Percentiles rank a stretch among this genome's conserved stretches.
phyloP scores from a whole-genome alignment of 2,329 filamentous ascomycete species.

The Cladorrhinum sp. region DNA sequence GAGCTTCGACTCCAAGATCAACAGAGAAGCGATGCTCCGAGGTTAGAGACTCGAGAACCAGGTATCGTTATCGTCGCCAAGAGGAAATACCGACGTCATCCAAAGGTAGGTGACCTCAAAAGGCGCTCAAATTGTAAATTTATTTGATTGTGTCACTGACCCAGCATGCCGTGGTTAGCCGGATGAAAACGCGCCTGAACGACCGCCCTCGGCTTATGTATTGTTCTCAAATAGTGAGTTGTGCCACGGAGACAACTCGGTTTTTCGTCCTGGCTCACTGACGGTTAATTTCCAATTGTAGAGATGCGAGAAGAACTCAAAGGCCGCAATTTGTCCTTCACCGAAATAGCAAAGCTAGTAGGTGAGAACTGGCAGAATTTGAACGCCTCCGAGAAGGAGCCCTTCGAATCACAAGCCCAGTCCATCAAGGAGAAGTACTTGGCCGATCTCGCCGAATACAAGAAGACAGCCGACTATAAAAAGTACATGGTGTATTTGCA shows the following conservation, averaged over 20 bases:
- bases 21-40: slow-evolving; percentile 45
- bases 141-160: neutral
- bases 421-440: slow-evolving; percentile 74
- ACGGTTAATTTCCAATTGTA: slow-evolving; percentile 31
- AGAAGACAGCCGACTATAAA: slow-evolving; percentile 68
- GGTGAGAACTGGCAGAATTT: slow-evolving; percentile 80
- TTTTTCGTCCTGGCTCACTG: neutral
- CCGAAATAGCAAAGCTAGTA: slow-evolving; percentile 78
- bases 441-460: slow-evolving; percentile 69
- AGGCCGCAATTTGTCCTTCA: slow-evolving; percentile 73
- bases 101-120: slow-evolving; percentile 66
- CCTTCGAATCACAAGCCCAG: slow-evolving; percentile 69
- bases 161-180: slow-evolving; percentile 43
- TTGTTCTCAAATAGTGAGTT: slow-evolving; percentile 78
- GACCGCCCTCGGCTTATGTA: slow-evolving; percentile 79
- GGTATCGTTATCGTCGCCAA: slow-evolving; percentile 50
- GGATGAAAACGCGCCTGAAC: slow-evolving; percentile 75
- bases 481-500: slow-evolving; percentile 69
- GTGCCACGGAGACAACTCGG: neutral
- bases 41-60: slow-evolving; percentile 43
- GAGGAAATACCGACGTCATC: slow-evolving; percentile 73
- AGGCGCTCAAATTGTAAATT: neutral
- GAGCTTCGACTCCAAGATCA: slow-evolving; percentile 50
- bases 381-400: slow-evolving; percentile 63
- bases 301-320: slow-evolving; percentile 76